Conservation (phyloP, 2,329 filamentous ascomycete genomes). For the Apiospora kogelbergensis region DNA sequence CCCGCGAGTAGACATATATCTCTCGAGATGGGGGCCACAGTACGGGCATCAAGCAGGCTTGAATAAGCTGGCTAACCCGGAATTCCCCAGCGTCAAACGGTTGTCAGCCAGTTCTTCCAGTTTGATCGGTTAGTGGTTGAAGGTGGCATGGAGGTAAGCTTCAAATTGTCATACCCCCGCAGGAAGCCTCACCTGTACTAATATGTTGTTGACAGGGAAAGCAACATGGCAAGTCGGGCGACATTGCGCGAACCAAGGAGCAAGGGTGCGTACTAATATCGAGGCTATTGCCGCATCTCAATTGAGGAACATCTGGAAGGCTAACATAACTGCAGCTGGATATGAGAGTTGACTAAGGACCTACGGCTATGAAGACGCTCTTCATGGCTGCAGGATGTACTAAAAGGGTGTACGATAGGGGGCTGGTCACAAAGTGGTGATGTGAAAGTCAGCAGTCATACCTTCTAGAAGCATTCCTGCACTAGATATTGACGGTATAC, state of each 20-base stretch:
- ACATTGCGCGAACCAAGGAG: conserved; percentile 75
- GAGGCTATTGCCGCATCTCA: not conserved
- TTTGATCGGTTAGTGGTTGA: conserved; percentile 90
- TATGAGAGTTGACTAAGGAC: not conserved
- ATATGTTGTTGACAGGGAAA: conserved; percentile 52
- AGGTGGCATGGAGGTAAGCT: conserved; percentile 72
- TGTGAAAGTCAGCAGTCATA: not conserved
- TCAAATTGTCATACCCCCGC: conserved; percentile 12
- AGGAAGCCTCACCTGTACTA: conserved; percentile 11
- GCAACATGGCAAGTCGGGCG: conserved; percentile 65
- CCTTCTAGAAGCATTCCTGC: not conserved
- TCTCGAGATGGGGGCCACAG: too few species aligned
- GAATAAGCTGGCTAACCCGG: not conserved
- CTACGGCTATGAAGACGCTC: not conserved
- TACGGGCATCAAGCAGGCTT: too few species aligned
- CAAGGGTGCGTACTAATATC: conserved; percentile 60
- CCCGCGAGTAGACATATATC: too few species aligned
- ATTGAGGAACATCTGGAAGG: not conserved
- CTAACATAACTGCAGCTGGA: not conserved
- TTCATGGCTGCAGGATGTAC: not conserved
- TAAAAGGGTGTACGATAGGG: not conserved
- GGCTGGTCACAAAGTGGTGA: not conserved
- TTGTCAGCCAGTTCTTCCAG: conserved; percentile 94
- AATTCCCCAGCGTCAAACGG: conserved; percentile 76
- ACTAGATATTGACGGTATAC: not conserved